phyloP scores from a whole-genome alignment of 129 eudicot genomes.

The Saussurea involucrata region DNA sequence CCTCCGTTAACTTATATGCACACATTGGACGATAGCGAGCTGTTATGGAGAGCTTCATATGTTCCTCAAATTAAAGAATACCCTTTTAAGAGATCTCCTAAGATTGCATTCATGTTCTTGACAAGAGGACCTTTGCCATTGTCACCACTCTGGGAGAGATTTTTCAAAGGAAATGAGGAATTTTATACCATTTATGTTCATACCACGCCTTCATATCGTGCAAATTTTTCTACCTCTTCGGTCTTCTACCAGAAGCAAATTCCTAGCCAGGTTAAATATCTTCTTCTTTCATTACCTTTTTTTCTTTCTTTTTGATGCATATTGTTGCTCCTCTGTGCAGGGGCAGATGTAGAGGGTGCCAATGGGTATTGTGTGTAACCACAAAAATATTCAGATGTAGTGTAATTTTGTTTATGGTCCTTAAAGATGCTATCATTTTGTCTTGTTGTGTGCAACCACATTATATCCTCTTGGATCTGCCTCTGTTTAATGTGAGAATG shows the following conservation, averaged over 20 bases:
- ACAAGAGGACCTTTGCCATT: slow-evolving; percentile 81
- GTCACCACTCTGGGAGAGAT: slow-evolving; percentile 75
- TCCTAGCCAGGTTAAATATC: slow-evolving; percentile 64
- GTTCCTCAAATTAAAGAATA: slow-evolving; percentile 49
- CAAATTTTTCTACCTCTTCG: slow-evolving; percentile 48
- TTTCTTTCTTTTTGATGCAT: not conserved
- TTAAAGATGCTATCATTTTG: too few species aligned
- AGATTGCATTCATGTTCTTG: slow-evolving; percentile 88
- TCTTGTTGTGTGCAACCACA: too few species aligned
- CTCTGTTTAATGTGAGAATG: too few species aligned
- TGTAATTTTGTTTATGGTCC: too few species aligned
- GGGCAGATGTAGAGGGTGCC: too few species aligned
- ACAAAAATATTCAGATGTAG: too few species aligned
- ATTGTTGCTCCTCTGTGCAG: not conserved
- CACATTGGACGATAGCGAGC: slow-evolving; percentile 58
- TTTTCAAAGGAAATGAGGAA: slow-evolving; percentile 54
- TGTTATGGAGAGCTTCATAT: slow-evolving; percentile 76
- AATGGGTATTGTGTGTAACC: too few species aligned
- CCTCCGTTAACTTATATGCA: slow-evolving; percentile 58
- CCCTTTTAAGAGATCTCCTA: slow-evolving; percentile 62
- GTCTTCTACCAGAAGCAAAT: slow-evolving; percentile 60
- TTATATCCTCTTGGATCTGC: too few species aligned
- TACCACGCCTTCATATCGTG: slow-evolving; percentile 49
- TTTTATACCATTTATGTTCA: slow-evolving; percentile 66
- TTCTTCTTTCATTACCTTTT: not conserved